Evolutionary conservation across 805 yeast species (phyloP).

Genomic region (Candida suzukii): DNA sequence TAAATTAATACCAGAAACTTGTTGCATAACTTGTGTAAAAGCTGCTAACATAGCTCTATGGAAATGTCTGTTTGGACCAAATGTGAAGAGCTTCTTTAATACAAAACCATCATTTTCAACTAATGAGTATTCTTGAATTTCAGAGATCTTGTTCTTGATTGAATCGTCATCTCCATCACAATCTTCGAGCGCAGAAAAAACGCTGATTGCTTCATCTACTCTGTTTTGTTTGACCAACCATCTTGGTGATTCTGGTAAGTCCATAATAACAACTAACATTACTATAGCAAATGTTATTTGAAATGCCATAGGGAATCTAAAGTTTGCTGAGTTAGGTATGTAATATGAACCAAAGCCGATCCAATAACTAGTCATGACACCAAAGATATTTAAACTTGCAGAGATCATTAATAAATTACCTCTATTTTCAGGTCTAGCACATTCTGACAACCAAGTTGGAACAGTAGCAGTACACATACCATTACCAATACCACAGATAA

Average conservation of each 20-base stretch:
- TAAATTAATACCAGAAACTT: slow-evolving; percentile 45
- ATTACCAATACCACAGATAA: slow-evolving; percentile 61
- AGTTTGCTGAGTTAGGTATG: slow-evolving; percentile 42
- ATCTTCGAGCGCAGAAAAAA: slow-evolving; percentile 17
- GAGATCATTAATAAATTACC: slow-evolving; percentile 57
- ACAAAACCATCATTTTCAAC: slow-evolving; percentile 15
- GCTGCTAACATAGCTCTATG: slow-evolving; percentile 35
- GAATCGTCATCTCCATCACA: neutral
- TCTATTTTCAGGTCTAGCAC: slow-evolving; percentile 57
- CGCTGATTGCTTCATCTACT: slow-evolving; percentile 24
- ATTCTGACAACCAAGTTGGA: slow-evolving; percentile 69
- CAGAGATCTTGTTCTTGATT: neutral
- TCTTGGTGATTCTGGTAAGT: slow-evolving; percentile 28
- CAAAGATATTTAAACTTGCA: slow-evolving; percentile 62
- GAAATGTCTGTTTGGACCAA: slow-evolving; percentile 33
- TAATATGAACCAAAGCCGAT: slow-evolving; percentile 55
- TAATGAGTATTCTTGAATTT: neutral
- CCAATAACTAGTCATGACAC: slow-evolving; percentile 56
- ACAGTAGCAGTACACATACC: slow-evolving; percentile 67
- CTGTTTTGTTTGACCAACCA: slow-evolving; percentile 25
- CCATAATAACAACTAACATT: slow-evolving; percentile 4
- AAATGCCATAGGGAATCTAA: slow-evolving; percentile 62
- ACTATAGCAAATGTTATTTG: slow-evolving; percentile 40
- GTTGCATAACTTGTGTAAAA: slow-evolving; percentile 36
- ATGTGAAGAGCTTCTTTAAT: slow-evolving; percentile 21